Percentiles rank a stretch among this genome's conserved stretches.
phyloP scores from a whole-genome alignment of 805 yeast genomes.

The Tetrapisispora arboricola region DNA sequence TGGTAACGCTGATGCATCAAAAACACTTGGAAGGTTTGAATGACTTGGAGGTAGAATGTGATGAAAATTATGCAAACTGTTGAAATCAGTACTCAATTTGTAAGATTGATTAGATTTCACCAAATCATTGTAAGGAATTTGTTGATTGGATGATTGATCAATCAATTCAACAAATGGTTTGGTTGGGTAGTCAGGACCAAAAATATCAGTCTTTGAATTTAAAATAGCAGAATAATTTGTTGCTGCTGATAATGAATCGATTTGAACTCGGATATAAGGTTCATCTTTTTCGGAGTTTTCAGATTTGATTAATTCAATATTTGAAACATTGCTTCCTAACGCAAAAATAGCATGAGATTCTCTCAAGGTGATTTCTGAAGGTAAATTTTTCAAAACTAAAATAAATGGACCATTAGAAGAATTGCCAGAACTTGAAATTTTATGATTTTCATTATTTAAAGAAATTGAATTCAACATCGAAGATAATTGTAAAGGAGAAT shows the following conservation, averaged over 20 bases:
- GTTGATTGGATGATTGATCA: slow-evolving; percentile 27
- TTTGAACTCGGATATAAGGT: slow-evolving; percentile 17
- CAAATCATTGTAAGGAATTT: slow-evolving; percentile 11
- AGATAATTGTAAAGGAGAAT: slow-evolving; percentile 23
- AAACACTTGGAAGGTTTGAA: slow-evolving; percentile 5
- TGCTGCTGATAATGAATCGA: slow-evolving; percentile 36
- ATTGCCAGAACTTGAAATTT: neutral
- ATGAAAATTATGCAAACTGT: slow-evolving; percentile 2
- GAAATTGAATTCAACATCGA: slow-evolving; percentile 24
- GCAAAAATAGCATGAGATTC: slow-evolving; percentile 63
- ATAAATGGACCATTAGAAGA: slow-evolving; percentile 15
- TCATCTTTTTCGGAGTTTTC: slow-evolving; percentile 13
- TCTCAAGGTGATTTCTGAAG: slow-evolving; percentile 51
- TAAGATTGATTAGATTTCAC: slow-evolving; percentile 3
- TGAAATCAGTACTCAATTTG: slow-evolving; percentile 1
- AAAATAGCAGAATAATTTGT: slow-evolving; percentile 33
- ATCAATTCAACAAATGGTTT: slow-evolving; percentile 33
- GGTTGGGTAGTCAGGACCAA: slow-evolving; percentile 39
- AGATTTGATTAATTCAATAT: slow-evolving; percentile 36
- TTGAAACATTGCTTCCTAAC: slow-evolving; percentile 51
- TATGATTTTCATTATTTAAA: slow-evolving; percentile 8
- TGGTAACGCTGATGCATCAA: slow-evolving; percentile 36
- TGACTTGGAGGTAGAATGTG: slow-evolving; percentile 9
- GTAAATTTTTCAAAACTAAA: slow-evolving; percentile 46
- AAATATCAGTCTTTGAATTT: slow-evolving; percentile 34